Percentiles rank a stretch among this genome's conserved stretches.
These are phyloP conservation scores for Bruguiera sexangula DNA, from an alignment of 345 rosid genomes.

Conservation along the genomic window DNA sequence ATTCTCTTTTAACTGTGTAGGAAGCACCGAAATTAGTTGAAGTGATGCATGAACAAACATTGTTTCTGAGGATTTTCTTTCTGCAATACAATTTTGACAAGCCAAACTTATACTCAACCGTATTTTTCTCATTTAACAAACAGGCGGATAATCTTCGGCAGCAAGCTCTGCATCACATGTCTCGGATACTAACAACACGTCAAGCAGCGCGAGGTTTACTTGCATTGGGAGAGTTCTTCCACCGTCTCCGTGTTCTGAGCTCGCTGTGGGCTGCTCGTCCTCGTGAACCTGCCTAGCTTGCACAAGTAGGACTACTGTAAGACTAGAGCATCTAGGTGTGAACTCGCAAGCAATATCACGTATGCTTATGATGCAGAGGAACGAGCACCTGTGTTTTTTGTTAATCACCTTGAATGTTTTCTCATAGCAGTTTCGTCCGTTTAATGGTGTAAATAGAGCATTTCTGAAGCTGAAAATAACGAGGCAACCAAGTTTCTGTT, in stretches of 20 bases:
- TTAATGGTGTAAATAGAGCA: slow-evolving; percentile 31
- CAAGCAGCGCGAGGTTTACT: slow-evolving; percentile 44
- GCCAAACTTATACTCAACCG: not conserved
- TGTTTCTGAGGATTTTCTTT: not conserved
- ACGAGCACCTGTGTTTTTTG: slow-evolving; percentile 10
- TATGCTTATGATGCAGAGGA: slow-evolving; percentile 6
- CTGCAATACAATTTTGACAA: not conserved
- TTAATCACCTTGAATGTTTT: slow-evolving; percentile 4
- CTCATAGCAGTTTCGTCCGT: slow-evolving; percentile 15
- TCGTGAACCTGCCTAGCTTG: slow-evolving; percentile 35
- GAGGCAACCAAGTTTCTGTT: slow-evolving; percentile 16
- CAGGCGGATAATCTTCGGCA: slow-evolving; percentile 86
- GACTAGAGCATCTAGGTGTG: slow-evolving; percentile 8
- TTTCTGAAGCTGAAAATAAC: slow-evolving; percentile 17
- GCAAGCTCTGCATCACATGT: slow-evolving; percentile 39
- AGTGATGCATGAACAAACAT: not conserved
- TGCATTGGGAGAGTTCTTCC: slow-evolving; percentile 41
- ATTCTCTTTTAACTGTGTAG: no score
- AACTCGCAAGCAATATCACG: not conserved
- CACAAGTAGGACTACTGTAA: not conserved
- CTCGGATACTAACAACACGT: slow-evolving; percentile 39
- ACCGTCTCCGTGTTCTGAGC: slow-evolving; percentile 44
- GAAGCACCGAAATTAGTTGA: no score
- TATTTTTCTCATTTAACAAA: slow-evolving; percentile 8
- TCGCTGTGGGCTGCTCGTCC: slow-evolving; percentile 47